Conservation (phyloP, 1,284 basidiomycete genomes). For the Moniliella sp. region DNA sequence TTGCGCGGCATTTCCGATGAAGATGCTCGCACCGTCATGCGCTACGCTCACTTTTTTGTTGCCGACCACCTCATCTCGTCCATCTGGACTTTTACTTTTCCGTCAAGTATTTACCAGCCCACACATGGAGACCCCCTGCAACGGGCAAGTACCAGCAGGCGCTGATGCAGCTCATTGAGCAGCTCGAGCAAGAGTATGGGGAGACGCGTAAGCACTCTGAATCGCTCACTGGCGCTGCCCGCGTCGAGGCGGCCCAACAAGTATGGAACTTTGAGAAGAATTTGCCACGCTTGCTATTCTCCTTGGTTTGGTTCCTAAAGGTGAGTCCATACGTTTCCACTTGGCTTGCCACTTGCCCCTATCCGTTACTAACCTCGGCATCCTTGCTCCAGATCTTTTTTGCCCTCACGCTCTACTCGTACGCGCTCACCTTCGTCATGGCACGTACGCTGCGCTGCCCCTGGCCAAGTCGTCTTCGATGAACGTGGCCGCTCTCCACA, state of each 20-base stretch:
- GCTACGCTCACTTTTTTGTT: slow-evolving; percentile 76
- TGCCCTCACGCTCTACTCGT: slow-evolving; percentile 71
- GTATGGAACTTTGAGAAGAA: slow-evolving; percentile 78
- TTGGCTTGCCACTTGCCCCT: not conserved
- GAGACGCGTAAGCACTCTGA: slow-evolving; percentile 13
- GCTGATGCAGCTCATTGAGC: slow-evolving; percentile 28
- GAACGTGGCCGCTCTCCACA: too few relatives aligned
- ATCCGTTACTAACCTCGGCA: not conserved
- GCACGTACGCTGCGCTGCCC: slow-evolving; percentile 66
- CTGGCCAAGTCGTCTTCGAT: slow-evolving; percentile 36
- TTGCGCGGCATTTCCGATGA: slow-evolving; percentile 54
- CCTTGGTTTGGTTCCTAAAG: slow-evolving; percentile 68
- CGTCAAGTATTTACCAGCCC: slow-evolving; percentile 48
- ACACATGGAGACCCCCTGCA: slow-evolving; percentile 2
- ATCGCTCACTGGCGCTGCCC: slow-evolving; percentile 36
- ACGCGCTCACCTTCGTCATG: slow-evolving; percentile 76
- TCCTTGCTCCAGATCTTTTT: slow-evolving; percentile 99
- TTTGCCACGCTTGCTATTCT: slow-evolving; percentile 52
- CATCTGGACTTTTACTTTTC: slow-evolving; percentile 73
- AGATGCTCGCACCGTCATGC: slow-evolving; percentile 43
- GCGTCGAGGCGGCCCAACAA: slow-evolving; percentile 9
- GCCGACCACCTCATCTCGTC: slow-evolving; percentile 82
- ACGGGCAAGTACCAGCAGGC: slow-evolving; percentile 19
- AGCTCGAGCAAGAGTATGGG: slow-evolving; percentile 22
- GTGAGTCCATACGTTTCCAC: slow-evolving; percentile 38